phyloP scores from a whole-genome alignment of 345 rosid species.

The Sisymbrium altissimum region DNA sequence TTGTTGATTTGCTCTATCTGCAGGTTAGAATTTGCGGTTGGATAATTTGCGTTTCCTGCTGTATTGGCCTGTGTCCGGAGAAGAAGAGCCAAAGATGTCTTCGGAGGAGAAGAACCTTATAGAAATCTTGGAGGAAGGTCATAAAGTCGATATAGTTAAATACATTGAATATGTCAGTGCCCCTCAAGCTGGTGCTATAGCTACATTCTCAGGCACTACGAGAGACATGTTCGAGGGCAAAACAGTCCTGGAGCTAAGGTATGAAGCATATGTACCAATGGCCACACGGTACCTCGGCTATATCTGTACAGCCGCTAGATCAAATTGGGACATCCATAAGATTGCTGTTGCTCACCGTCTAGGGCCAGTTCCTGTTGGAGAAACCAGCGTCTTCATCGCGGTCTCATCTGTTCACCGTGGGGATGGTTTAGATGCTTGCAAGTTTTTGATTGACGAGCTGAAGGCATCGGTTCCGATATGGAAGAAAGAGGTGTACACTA shows the following conservation, averaged over 20 bases:
- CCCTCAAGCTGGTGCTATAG: slow-evolving; percentile 66
- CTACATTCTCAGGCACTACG: slow-evolving; percentile 77
- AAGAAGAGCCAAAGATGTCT: slow-evolving; percentile 36
- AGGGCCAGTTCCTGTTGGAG: slow-evolving; percentile 85
- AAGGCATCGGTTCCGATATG: slow-evolving; percentile 90
- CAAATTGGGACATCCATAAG: slow-evolving; percentile 68
- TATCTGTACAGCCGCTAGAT: slow-evolving; percentile 59
- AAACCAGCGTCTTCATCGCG: slow-evolving; percentile 75
- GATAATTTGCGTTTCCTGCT: background rate
- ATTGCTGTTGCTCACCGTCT: slow-evolving; percentile 75
- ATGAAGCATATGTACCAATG: slow-evolving; percentile 91
- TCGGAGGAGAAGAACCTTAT: slow-evolving; percentile 53
- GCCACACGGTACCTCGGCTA: slow-evolving; percentile 58
- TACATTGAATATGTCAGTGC: slow-evolving; percentile 60
- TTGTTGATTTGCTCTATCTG: background rate
- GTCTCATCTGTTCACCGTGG: slow-evolving; percentile 81
- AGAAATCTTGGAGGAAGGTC: slow-evolving; percentile 62
- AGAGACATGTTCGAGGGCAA: slow-evolving; percentile 79
- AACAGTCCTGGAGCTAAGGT: slow-evolving; percentile 68
- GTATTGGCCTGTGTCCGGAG: background rate
- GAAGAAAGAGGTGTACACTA: slow-evolving; percentile 90
- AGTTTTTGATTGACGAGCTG: slow-evolving; percentile 73
- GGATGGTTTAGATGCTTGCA: slow-evolving; percentile 83
- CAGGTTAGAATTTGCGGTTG: background rate
- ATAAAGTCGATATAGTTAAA: slow-evolving; percentile 50